These are phyloP conservation scores for Sclerotinia spermophila DNA, from an alignment of 2,329 filamentous ascomycete genomes.

Conservation along the genomic window DNA sequence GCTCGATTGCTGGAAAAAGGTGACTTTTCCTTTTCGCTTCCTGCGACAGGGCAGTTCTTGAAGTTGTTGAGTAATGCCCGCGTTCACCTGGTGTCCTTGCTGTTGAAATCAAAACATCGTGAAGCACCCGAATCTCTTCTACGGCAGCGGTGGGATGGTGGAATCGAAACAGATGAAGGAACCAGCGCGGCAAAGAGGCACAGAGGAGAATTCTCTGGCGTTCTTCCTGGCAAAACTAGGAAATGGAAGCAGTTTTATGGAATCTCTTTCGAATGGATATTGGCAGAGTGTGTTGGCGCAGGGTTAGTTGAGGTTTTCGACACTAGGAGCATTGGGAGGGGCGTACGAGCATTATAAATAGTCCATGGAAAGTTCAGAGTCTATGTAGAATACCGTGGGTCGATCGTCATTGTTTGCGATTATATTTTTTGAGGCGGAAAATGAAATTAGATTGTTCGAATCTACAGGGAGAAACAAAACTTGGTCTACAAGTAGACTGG, in stretches of 20 bases:
- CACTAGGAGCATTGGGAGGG: constrained; percentile 68
- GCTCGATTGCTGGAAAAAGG: constrained; percentile 28
- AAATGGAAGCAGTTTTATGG: constrained; percentile 72
- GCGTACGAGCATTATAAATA: constrained; percentile 46
- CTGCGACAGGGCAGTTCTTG: constrained; percentile 63
- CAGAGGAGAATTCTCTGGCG: constrained; percentile 53
- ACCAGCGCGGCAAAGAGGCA: constrained; percentile 47
- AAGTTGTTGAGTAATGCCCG: constrained; percentile 61
- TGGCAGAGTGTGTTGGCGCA: constrained; percentile 67
- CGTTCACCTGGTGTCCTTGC: constrained; percentile 56
- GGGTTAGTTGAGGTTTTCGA: constrained; percentile 72
- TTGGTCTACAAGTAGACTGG: neutral
- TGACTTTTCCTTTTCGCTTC: constrained; percentile 57
- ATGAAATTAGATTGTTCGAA: neutral
- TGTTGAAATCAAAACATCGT: constrained; percentile 56
- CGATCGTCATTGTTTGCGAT: neutral
- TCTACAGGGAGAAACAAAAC: constrained; percentile 5
- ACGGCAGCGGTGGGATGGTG: constrained; percentile 68
- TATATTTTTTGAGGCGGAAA: neutral
- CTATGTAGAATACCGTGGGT: neutral
- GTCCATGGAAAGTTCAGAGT: neutral
- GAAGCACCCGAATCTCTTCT: constrained; percentile 62
- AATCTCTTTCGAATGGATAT: constrained; percentile 65
- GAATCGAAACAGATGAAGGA: constrained; percentile 47
- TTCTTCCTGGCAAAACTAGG: constrained; percentile 58